A percentile compares a stretch with the other conserved stretches of the same genome.
These are phyloP conservation scores for Starmerella ratchasimensis DNA, from an alignment of 805 yeast genomes.

Conservation along the genomic window DNA sequence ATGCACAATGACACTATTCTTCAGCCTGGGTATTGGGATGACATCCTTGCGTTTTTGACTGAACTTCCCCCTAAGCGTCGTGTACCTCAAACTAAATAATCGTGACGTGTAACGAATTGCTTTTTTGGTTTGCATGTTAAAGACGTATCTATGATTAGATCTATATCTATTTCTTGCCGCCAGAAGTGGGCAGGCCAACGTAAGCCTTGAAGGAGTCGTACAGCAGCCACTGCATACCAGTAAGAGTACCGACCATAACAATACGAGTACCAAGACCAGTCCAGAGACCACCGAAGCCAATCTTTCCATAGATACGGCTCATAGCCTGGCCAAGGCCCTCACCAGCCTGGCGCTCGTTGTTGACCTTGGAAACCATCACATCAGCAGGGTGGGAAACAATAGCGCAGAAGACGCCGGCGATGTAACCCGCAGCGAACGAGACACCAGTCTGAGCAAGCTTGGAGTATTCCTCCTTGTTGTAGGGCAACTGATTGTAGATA, in stretches of 20 bases:
- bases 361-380: conserved; percentile 90
- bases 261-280: conserved; percentile 89
- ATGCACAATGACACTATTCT: conserved; percentile 74
- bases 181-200: conserved; percentile 90
- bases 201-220: conserved; percentile 94
- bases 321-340: conserved; percentile 60
- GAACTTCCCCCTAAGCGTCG: not conserved
- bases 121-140: not conserved
- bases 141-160: not conserved
- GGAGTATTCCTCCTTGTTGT: conserved; percentile 56
- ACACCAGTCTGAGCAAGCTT: conserved; percentile 80
- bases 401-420: conserved; percentile 96
- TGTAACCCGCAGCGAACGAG: conserved; percentile 87
- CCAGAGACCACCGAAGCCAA: conserved; percentile 89
- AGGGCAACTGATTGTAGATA: conserved; percentile 63
- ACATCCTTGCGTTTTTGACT: conserved; percentile 41
- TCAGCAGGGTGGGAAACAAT: conserved; percentile 97
- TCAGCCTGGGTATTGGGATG: conserved; percentile 68
- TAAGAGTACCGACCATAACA: conserved; percentile 92
- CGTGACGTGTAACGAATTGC: not conserved
- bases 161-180: conserved; percentile 30
- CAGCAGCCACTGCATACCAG: conserved; percentile 93
- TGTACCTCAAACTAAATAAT: not conserved
- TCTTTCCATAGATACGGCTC: conserved; percentile 58
- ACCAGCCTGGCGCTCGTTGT: conserved; percentile 49